Evolutionary conservation across 805 yeast genomes (phyloP), one percentile per base, ranked within the genome.

Genomic region (Starmerella etchellsii): DNA sequence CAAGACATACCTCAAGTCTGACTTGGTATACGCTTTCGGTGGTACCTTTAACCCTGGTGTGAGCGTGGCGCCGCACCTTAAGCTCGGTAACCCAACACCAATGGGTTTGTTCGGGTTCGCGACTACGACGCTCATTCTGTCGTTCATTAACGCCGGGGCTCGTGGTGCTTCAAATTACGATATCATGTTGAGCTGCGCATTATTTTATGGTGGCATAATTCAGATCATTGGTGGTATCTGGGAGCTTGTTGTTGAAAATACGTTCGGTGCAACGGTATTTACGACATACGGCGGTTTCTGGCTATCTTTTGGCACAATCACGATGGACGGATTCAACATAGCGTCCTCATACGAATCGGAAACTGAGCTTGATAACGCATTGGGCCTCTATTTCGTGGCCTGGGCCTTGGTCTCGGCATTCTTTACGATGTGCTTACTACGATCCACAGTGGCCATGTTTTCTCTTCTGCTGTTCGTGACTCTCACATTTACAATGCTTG

Each of bases 171-270:
- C 60, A 8, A 62, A 66, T 33, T 68, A 76, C 23, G 68, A 68
- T 46, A 60, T 75, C 35, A 77, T 76, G 29, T 70, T 73, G 39
- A 80, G 81, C 11, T 59, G 70, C 44, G 78, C 79, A 10, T 66
- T 68, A 48, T 76, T 76, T 55, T 73, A 74, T 54, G 82, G 81
- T 29, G 82, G 81, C 9, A 57, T 68, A 4, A 67, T 74, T 30
- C 80, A 75, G 56, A 57, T 73, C 39, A 56, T 73, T 29, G 80
- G 81, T n/a, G 81, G 80, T 36, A 69, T 76, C 71, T 76, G 77
- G 70, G 81, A 74, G 56, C 67, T 75, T 57, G 71, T 75, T 11
- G 62, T 70, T 21, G 81, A 76, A 51, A 74, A 74, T 61, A 70
- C 80, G 27, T 76, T 74, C 60, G 81, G 79, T 68, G 78, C 73